Evolutionary conservation across 306 rosid species (phyloP).

Genomic region (Castanea crenata): DNA sequence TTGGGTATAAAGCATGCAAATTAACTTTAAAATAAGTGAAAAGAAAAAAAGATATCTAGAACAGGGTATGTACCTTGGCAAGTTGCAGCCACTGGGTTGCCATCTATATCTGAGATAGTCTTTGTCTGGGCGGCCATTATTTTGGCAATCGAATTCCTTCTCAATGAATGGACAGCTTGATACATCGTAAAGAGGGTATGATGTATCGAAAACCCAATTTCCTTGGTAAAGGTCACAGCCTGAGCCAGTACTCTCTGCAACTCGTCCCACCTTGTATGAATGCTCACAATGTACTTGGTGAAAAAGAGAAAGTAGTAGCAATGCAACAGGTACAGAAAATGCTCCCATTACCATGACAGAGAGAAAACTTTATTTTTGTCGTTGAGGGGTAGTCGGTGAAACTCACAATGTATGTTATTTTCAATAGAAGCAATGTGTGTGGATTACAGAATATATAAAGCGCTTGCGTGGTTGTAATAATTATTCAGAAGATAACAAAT

Average conservation of each 20-base stretch:
- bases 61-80: slow-evolving; percentile 47
- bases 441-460: too few species aligned
- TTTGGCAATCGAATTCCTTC: slow-evolving; percentile 52
- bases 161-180: slow-evolving; percentile 57
- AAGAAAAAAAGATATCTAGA: neutral
- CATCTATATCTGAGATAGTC: slow-evolving; percentile 65
- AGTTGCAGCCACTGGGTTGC: slow-evolving; percentile 63
- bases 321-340: neutral
- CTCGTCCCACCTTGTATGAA: neutral
- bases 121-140: slow-evolving; percentile 65
- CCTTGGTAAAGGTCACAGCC: slow-evolving; percentile 60
- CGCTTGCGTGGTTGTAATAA: too few species aligned
- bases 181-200: slow-evolving; percentile 56
- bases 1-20: too few species aligned
- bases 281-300: slow-evolving; percentile 21
- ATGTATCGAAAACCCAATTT: slow-evolving; percentile 53
- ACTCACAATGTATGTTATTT: too few species aligned
- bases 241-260: neutral
- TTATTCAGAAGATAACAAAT: too few species aligned
- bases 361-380: neutral
- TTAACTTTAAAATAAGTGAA: neutral
- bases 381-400: too few species aligned
- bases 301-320: slow-evolving; percentile 14
- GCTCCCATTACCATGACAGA: slow-evolving; percentile 30
- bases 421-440: too few species aligned